Evolutionary conservation across 2,329 filamentous ascomycete genomes (phyloP).

Genomic region (Fusarium virguliforme): DNA sequence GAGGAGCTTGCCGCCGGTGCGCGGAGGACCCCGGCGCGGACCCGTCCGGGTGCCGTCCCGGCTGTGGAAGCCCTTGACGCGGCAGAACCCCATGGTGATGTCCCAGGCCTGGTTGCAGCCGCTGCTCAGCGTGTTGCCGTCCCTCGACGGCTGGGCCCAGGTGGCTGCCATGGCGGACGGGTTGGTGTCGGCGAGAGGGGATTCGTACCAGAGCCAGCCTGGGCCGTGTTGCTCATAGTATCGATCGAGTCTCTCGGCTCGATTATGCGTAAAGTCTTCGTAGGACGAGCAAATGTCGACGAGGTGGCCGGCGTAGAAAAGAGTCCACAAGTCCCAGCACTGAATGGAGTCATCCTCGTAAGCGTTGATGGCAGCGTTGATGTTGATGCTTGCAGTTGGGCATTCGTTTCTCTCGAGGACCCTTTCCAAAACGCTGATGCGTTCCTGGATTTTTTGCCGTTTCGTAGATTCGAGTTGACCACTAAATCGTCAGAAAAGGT

Average conservation of each 20-base stretch:
- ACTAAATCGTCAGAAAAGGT: constrained; percentile 35
- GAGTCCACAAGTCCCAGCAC: constrained; percentile 49
- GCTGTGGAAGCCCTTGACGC: constrained; percentile 44
- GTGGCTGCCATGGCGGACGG: constrained; percentile 46
- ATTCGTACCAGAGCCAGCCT: constrained; percentile 51
- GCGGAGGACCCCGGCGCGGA: neutral
- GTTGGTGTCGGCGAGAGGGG: constrained; percentile 39
- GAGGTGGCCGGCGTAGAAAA: constrained; percentile 45
- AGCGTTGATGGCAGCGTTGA: constrained; percentile 43
- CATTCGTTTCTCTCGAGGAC: constrained; percentile 30
- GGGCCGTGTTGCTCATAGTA: constrained; percentile 44
- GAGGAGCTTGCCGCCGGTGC: constrained; percentile 33
- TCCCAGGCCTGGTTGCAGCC: constrained; percentile 29
- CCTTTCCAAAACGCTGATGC: constrained; percentile 23
- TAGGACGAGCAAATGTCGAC: constrained; percentile 45
- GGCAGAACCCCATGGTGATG: constrained; percentile 51
- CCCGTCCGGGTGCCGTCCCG: constrained; percentile 23
- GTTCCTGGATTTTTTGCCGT: constrained; percentile 29
- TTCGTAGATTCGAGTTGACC: constrained; percentile 48
- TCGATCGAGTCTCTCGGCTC: constrained; percentile 44
- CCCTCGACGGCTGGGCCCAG: constrained; percentile 42
- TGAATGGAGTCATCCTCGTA: constrained; percentile 41
- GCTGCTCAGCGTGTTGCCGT: constrained; percentile 11
- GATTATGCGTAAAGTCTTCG: constrained; percentile 47
- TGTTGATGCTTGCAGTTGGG: constrained; percentile 34